Percentiles rank a stretch among this genome's conserved stretches.
phyloP scores from a whole-genome alignment of 305 asterid genomes.

The Salvia sclarea region DNA sequence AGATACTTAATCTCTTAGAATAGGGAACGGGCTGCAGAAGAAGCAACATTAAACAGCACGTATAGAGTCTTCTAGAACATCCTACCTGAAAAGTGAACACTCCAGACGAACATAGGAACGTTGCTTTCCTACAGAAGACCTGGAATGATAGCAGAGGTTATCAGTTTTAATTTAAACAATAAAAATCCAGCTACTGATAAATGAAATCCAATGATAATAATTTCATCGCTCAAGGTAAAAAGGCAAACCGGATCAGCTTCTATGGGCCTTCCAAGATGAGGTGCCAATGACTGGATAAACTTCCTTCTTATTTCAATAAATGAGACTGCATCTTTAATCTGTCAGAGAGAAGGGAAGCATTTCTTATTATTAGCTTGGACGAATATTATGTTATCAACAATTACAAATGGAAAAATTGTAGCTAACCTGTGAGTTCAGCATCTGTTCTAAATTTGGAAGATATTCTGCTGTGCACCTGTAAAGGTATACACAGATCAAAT shows the following conservation, averaged over 20 bases:
- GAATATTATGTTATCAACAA: not conserved
- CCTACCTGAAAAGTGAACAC: constrained; percentile 80
- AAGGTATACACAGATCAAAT: constrained; percentile 19
- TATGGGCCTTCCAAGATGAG: constrained; percentile 76
- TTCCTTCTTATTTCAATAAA: constrained; percentile 72
- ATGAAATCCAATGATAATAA: constrained; percentile 13
- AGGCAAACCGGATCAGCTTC: constrained; percentile 85
- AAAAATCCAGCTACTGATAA: constrained; percentile 18
- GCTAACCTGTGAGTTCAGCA: constrained; percentile 74
- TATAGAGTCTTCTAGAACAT: constrained; percentile 18
- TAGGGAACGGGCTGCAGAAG: not conserved
- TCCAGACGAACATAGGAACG: constrained; percentile 71
- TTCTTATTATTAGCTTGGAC: not conserved
- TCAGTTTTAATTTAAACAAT: constrained; percentile 21
- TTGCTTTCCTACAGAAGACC: constrained; percentile 85
- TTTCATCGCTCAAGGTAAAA: constrained; percentile 29
- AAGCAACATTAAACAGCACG: constrained; percentile 5
- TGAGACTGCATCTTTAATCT: constrained; percentile 81
- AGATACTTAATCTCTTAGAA: not conserved
- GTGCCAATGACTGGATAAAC: constrained; percentile 64
- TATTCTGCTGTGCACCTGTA: constrained; percentile 95
- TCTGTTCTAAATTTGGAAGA: constrained; percentile 76
- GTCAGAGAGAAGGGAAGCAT: constrained; percentile 27
- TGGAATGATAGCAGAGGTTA: constrained; percentile 38
- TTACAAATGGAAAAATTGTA: constrained; percentile 6